Percentiles rank a stretch among this genome's conserved stretches.
Conservation (phyloP, 2,329 filamentous ascomycete species). For the Hypoxylon sp. region DNA sequence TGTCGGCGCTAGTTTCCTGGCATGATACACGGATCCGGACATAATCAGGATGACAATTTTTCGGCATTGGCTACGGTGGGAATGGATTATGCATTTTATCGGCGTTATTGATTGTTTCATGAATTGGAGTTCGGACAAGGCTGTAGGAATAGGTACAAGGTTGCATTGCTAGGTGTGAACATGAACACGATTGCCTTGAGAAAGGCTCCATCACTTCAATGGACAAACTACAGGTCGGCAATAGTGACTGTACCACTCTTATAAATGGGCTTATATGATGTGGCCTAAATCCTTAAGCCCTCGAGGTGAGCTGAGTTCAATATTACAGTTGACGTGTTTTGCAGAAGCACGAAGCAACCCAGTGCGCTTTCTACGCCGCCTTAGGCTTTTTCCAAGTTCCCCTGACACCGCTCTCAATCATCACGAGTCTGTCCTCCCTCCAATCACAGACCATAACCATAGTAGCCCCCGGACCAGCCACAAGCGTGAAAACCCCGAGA, state of each 20-base stretch:
- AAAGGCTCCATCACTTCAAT: conserved; percentile 23
- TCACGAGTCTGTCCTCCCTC: conserved; percentile 49
- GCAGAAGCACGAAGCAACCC: background rate
- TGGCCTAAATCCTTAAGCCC: background rate
- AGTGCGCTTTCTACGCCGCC: conserved; percentile 16
- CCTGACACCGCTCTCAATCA: conserved; percentile 46
- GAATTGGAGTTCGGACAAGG: conserved; percentile 29
- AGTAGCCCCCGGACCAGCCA: conserved; percentile 49
- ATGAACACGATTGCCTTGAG: conserved; percentile 40
- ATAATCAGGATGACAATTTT: conserved; percentile 28
- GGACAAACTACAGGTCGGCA: background rate
- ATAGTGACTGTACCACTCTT: conserved; percentile 7
- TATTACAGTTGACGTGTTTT: background rate
- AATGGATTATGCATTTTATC: conserved; percentile 40
- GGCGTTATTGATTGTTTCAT: conserved; percentile 38
- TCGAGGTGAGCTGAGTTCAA: background rate
- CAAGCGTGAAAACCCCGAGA: conserved; percentile 41
- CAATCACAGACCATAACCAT: conserved; percentile 48
- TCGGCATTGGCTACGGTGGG: conserved; percentile 24
- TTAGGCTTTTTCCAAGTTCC: conserved; percentile 46
- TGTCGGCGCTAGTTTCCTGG: conserved; percentile 72
- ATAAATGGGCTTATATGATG: background rate
- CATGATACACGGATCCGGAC: conserved; percentile 53
- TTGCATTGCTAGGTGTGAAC: conserved; percentile 46
- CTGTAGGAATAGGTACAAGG: conserved; percentile 42